A percentile compares a stretch with the other conserved stretches of the same genome.
phyloP scores from a whole-genome alignment of 306 rosid genomes.

The Lathyrus aphaca region DNA sequence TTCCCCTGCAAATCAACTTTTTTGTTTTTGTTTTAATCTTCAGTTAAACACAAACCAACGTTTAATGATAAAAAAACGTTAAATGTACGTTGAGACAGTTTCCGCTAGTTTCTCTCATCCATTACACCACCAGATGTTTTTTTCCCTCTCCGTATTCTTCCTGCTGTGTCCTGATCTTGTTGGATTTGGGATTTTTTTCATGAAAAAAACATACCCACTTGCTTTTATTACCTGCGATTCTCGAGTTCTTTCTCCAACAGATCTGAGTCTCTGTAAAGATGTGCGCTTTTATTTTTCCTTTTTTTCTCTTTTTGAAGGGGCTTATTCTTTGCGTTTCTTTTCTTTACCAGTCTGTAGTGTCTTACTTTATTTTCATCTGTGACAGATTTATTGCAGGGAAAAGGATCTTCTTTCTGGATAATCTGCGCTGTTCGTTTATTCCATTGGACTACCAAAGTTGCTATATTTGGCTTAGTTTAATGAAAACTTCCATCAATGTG shows the following conservation, averaged over 20 bases:
- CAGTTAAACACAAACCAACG: constrained; percentile 48
- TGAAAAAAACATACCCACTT: constrained; percentile 53
- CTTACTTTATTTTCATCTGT: constrained; percentile 60
- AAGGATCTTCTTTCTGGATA: constrained; percentile 68
- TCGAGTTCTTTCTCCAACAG: constrained; percentile 48
- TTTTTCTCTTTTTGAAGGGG: constrained; percentile 45
- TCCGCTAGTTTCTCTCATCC: constrained; percentile 57
- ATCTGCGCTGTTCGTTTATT: constrained; percentile 46
- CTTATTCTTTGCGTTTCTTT: constrained; percentile 56
- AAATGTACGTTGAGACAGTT: constrained; percentile 57
- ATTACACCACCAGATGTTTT: constrained; percentile 54
- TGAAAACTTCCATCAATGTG: constrained; percentile 70
- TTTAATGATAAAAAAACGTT: constrained; percentile 50
- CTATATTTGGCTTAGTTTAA: constrained; percentile 48
- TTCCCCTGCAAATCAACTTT: constrained; percentile 44
- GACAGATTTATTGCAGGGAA: constrained; percentile 74
- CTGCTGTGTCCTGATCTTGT: constrained; percentile 60
- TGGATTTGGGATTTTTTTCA: constrained; percentile 50
- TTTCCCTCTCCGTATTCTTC: constrained; percentile 49
- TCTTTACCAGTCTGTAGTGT: constrained; percentile 52
- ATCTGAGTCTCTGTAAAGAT: constrained; percentile 77
- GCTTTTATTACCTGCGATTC: constrained; percentile 44
- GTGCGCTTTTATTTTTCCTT: constrained; percentile 53
- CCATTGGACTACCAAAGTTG: constrained; percentile 52
- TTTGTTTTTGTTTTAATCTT: neutral